These are phyloP conservation scores for Ceratocystiopsis sp. DNA, from an alignment of 2,329 filamentous ascomycete genomes.

Conservation along the genomic window DNA sequence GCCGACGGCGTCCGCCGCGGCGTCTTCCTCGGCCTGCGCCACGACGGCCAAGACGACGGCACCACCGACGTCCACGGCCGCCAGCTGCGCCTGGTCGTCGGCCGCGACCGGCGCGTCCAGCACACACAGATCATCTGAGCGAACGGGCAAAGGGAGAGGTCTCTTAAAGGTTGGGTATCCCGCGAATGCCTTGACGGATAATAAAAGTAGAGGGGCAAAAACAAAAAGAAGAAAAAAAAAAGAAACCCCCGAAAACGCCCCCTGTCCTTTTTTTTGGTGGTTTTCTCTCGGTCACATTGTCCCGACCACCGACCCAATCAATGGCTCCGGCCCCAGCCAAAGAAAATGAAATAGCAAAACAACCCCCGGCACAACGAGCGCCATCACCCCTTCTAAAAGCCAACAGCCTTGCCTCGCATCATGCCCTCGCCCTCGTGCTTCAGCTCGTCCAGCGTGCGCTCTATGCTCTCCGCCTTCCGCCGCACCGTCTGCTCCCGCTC, in stretches of 20 bases:
- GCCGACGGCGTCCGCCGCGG: constrained; percentile 40
- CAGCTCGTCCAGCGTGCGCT: constrained; percentile 35
- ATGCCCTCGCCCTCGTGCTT: constrained; percentile 39
- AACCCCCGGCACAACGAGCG: not conserved
- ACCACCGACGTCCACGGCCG: constrained; percentile 15
- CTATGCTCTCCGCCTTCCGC: constrained; percentile 34
- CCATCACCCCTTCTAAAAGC: constrained; percentile 6
- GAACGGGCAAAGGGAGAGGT: too few species aligned
- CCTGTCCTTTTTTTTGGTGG: too few species aligned
- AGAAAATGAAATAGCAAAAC: too few species aligned
- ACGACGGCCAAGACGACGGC: too few species aligned
- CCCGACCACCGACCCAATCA: too few species aligned
- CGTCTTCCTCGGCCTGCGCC: constrained; percentile 34
- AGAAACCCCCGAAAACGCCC: too few species aligned
- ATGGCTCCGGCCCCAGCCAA: too few species aligned
- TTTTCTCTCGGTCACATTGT: too few species aligned
- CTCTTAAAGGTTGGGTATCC: too few species aligned
- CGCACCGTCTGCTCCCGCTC: constrained; percentile 36
- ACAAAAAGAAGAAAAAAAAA: too few species aligned
- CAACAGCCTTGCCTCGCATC: constrained; percentile 27
- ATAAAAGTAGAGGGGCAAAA: too few species aligned
- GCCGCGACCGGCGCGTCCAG: constrained; percentile 40
- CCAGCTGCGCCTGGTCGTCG: constrained; percentile 46
- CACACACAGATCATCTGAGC: constrained; percentile 13
- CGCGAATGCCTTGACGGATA: too few species aligned